Base-by-base conservation (phyloP, 2,329 filamentous ascomycete species). In the Fusarium beomiforme region DNA sequence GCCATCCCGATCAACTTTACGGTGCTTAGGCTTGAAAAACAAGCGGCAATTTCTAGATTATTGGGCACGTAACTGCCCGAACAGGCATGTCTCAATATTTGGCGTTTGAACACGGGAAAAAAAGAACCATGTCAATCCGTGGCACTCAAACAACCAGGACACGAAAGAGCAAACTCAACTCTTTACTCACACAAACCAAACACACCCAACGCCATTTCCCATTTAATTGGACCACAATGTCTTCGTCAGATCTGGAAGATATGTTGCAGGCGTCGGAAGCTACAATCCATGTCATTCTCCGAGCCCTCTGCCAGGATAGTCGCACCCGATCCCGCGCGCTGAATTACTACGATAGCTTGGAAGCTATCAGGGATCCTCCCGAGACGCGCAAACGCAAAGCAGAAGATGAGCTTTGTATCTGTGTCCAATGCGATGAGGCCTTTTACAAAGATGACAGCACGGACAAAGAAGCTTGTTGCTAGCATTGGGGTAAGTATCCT, bases 401-500 rank as follows among this genome's bases (percentile, higher is more conserved):
- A 4, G 47, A 31, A 2, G 36, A 42, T 3, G 67, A 73, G 6
- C 7, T 64, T 5, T 43, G 21, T 0, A 42, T 75, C 8, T 73
- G 70, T 2, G 59, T 70, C 1, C 57, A 70, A 33, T 75, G 72
- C 10, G 55, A 64, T 7, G 11, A 44, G 5, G 23, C 21, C 0
- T 75, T 70, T 31, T 39, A 7, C 14, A 24, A 31, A 8, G 41
- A 50, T 0, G 55, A 69, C 0, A 71, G 70, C 4, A 37, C 16
- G 6, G 23, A 51, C 4, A 34, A 24, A 1, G 14, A 10, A 6
- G 56, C 50, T 3, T 75, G 73, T 14, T 17, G 8, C 11, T 75
- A 75, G 10, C 73, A 75, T 39, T 56, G 53, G 36, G 71, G 69
- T 65, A 12, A 64, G 66, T n/a, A 14, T 33, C 26, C 5, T 13